Base-by-base conservation (phyloP, 805 yeast genomes). In the Clavispora santaluciae region DNA sequence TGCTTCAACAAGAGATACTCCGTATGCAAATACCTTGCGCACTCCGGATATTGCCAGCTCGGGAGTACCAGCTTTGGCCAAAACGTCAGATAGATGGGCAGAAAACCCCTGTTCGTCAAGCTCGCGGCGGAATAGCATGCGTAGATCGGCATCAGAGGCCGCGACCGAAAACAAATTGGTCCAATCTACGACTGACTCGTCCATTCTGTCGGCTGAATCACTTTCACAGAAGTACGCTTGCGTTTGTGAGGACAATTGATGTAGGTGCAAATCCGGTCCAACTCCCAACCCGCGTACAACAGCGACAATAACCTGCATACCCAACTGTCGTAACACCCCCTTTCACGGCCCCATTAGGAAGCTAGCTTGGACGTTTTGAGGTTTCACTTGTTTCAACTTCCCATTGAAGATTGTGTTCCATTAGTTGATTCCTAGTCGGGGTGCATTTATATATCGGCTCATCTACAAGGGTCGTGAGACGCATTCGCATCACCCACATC, bases 131-230 rank as follows among this genome's bases (percentile, higher is more conserved):
- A 36, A 40, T 6, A 33, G 33, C 7, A 6, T 12, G 21, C 25
- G 39, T n/a, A 35, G 36, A 5, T 29, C 22, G 8, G 34, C 7
- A 20, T 29, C 29, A 9, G 43, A 34, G 6, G 35, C 36, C 8
- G 20, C 20, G 11, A 17, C 36, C 9, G 22, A 18, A 12, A 31
- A 31, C 6, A 31, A n/a, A 5, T 20, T 31, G 9, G 34, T 11
- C 9, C 6, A 31, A 21, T 18, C 23, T 23, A 31, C 20, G 2
- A 4, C 16, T 15, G n/a, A n/a, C n/a, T n/a, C n/a, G n/a, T n/a
- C n/a, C n/a, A n/a, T n/a, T n/a, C n/a, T n/a, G n/a, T n/a, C n/a
- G n/a, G n/a, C n/a, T n/a, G n/a, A n/a, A n/a, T n/a, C n/a, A n/a
- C n/a, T n/a, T n/a, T n/a, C n/a, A n/a, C n/a, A n/a, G n/a, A n/a